Percentiles rank a stretch among this genome's conserved stretches.
Conservation (phyloP, 805 yeast genomes). For the Saccharomycopsis oosterbeekiorum region DNA sequence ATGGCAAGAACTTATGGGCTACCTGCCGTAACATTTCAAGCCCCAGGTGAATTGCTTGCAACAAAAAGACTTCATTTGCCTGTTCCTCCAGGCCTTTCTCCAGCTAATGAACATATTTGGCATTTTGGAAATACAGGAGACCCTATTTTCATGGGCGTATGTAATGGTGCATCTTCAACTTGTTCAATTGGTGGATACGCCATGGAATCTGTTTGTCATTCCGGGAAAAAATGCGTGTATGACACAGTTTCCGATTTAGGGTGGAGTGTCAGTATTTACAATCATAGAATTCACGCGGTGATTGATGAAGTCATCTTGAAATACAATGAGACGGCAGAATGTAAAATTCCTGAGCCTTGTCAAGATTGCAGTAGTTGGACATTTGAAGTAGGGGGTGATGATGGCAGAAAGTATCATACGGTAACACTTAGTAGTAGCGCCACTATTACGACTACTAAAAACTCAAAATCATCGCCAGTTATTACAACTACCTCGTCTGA, state of each 20-base stretch:
- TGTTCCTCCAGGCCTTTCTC: constrained; percentile 81
- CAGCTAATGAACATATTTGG: constrained; percentile 75
- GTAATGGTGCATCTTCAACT: constrained; percentile 84
- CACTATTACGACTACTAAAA: constrained; percentile 23
- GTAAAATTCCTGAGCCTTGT: constrained; percentile 72
- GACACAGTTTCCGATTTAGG: constrained; percentile 85
- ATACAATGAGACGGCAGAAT: constrained; percentile 70
- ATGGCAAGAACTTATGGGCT: constrained; percentile 83
- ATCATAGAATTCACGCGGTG: constrained; percentile 86
- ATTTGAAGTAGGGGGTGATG: constrained; percentile 39
- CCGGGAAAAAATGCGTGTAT: constrained; percentile 79
- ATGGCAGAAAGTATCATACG: constrained; percentile 24
- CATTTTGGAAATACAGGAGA: constrained; percentile 96
- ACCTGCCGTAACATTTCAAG: constrained; percentile 85
- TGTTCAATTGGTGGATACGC: constrained; percentile 94
- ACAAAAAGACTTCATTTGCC: constrained; percentile 81
- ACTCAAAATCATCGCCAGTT: constrained; percentile 20
- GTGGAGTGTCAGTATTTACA: constrained; percentile 80
- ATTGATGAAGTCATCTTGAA: constrained; percentile 66
- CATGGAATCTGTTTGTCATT: constrained; percentile 91
- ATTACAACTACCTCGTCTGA: constrained; percentile 15
- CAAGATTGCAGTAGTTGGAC: constrained; percentile 88
- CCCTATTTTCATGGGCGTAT: constrained; percentile 93
- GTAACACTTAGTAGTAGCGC: constrained; percentile 26
- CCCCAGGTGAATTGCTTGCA: constrained; percentile 87